Conservation (phyloP, 2,329 filamentous ascomycete genomes). For the Colletotrichum zoysiae region DNA sequence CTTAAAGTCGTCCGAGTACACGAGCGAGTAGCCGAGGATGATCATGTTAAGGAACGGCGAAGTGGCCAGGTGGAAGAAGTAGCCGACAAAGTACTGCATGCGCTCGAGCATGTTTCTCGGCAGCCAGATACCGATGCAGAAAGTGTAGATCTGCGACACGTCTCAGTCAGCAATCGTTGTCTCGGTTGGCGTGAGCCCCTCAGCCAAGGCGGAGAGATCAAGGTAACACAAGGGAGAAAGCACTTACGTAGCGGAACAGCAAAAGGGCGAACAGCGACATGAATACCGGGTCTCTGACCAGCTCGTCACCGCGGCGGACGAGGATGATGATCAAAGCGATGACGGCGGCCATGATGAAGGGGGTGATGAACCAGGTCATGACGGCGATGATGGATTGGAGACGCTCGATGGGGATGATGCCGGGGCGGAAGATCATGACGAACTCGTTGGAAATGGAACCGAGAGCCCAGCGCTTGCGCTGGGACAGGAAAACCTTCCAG, state of each 20-base stretch:
- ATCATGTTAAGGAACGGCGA: slow-evolving; percentile 59
- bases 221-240: background rate
- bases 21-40: slow-evolving; percentile 56
- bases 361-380: slow-evolving; percentile 60
- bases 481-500: slow-evolving; percentile 61
- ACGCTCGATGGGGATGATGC: slow-evolving; percentile 58
- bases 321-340: slow-evolving; percentile 54
- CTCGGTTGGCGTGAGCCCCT: background rate
- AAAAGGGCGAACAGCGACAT: slow-evolving; percentile 54
- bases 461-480: slow-evolving; percentile 63
- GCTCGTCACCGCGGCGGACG: slow-evolving; percentile 48
- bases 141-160: slow-evolving; percentile 52
- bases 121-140: slow-evolving; percentile 58
- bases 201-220: too few species aligned
- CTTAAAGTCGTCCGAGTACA: slow-evolving; percentile 59
- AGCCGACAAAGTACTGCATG: slow-evolving; percentile 55
- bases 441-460: slow-evolving; percentile 63
- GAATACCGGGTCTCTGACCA: slow-evolving; percentile 54
- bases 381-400: slow-evolving; percentile 61
- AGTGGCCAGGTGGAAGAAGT: slow-evolving; percentile 52
- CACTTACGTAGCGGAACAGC: slow-evolving; percentile 56
- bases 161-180: slow-evolving; percentile 21
- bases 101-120: slow-evolving; percentile 55
- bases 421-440: slow-evolving; percentile 59
- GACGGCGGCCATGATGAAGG: slow-evolving; percentile 58